Percentiles rank a stretch among this genome's conserved stretches.
Conservation (phyloP, 2,329 filamentous ascomycete genomes). For the Colletotrichum liriopes region DNA sequence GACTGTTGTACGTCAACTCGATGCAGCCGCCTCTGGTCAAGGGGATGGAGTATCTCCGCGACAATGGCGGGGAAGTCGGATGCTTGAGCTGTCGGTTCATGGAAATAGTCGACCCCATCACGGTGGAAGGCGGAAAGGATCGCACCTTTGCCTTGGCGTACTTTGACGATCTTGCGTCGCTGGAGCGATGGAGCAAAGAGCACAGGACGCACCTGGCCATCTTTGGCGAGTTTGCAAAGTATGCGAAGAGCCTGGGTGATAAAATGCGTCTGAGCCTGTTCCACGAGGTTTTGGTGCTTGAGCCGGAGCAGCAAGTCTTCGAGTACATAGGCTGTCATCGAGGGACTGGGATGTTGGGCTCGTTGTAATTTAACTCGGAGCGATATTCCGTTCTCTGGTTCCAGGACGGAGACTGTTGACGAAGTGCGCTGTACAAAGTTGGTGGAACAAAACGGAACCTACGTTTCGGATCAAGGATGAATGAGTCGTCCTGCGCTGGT, state of each 20-base stretch:
- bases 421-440: no score
- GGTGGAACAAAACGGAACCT: no score
- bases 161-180: slow-evolving; percentile 56
- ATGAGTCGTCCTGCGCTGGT: no score
- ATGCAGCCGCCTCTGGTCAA: slow-evolving; percentile 60
- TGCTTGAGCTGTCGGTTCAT: slow-evolving; percentile 62
- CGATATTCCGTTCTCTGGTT: no score
- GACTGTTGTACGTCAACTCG: slow-evolving; percentile 58
- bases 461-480: no score
- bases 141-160: slow-evolving; percentile 59
- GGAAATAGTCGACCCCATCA: slow-evolving; percentile 53
- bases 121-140: slow-evolving; percentile 46
- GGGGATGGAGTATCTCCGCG: slow-evolving; percentile 61
- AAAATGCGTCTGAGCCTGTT: slow-evolving; percentile 55
- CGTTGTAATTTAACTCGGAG: background rate
- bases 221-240: slow-evolving; percentile 57
- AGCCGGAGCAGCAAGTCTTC: slow-evolving; percentile 57
- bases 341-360: slow-evolving; percentile 52
- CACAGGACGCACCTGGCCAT: slow-evolving; percentile 59
- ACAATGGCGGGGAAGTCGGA: slow-evolving; percentile 58
- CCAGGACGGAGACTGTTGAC: no score
- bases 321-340: slow-evolving; percentile 59
- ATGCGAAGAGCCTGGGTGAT: slow-evolving; percentile 54
- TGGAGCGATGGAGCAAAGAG: slow-evolving; percentile 58
- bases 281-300: slow-evolving; percentile 58